These are phyloP conservation scores for Penicillium mononematosum DNA, from an alignment of 495 filamentous ascomycete genomes.

Conservation along the genomic window DNA sequence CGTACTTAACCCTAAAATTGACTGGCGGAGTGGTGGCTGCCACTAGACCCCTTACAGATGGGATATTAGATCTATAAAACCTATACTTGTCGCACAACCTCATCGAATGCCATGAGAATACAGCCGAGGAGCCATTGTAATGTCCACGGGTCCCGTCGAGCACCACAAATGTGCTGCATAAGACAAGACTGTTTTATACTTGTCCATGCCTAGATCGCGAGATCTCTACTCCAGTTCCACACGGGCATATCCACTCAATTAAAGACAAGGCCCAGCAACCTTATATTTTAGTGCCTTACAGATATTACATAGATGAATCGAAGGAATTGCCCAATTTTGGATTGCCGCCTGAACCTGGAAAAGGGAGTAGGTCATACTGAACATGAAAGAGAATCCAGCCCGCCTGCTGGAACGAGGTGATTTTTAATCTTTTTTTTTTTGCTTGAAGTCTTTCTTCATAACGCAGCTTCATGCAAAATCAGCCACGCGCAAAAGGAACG, in stretches of 20 bases:
- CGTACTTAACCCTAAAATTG: not conserved
- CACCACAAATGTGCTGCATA: not conserved
- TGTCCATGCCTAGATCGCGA: constrained; percentile 1
- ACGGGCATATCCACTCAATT: constrained; percentile 1
- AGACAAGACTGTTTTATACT: not conserved
- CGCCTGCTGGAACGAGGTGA: constrained; percentile 40
- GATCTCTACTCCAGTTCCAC: constrained; percentile 11
- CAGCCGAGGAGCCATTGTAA: not conserved
- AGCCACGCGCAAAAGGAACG: constrained; percentile 33
- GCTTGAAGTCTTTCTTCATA: constrained; percentile 38
- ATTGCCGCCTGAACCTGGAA: constrained; percentile 42
- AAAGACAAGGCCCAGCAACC: constrained; percentile 4
- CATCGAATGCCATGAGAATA: not conserved
- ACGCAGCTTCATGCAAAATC: constrained; percentile 41
- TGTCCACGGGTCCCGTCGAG: not conserved
- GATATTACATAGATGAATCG: not conserved
- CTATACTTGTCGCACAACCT: not conserved
- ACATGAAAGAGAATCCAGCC: constrained; percentile 43
- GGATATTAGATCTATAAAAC: not conserved
- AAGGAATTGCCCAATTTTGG: constrained; percentile 33
- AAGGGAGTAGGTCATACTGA: constrained; percentile 45
- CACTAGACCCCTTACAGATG: not conserved
- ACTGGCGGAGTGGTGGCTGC: not conserved
- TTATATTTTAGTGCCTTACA: constrained; percentile 11
- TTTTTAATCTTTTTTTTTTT: constrained; percentile 45